Evolutionary conservation across 257 asterid genomes (phyloP).

Genomic region (Fraxinus cuspidata): DNA sequence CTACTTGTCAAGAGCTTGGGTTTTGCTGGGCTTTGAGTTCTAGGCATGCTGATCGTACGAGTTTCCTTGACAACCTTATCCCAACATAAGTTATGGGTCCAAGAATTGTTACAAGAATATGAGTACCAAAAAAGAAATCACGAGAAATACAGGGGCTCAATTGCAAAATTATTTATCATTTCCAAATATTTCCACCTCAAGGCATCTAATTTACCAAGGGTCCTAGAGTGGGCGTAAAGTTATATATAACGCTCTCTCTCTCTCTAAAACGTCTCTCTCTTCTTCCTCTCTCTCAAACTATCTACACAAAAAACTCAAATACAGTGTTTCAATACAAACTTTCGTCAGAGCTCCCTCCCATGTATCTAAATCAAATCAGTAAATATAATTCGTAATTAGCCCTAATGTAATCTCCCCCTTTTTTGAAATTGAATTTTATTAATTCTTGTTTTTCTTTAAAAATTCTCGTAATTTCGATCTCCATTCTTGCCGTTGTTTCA

Average conservation of each 20-base stretch:
- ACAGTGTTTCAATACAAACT: conserved; percentile 38
- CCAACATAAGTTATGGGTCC: not conserved
- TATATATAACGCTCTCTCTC: conserved; percentile 40
- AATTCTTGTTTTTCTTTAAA: conserved; percentile 18
- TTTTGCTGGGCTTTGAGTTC: not conserved
- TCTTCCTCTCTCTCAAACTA: conserved; percentile 35
- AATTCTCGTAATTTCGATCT: conserved; percentile 40
- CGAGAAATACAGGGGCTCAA: conserved; percentile 4
- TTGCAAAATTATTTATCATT: conserved; percentile 14
- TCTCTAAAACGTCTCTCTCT: conserved; percentile 25
- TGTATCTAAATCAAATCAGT: conserved; percentile 25
- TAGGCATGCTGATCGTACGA: not conserved
- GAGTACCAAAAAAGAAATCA: not conserved
- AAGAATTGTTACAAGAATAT: not conserved
- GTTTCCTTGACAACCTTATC: not conserved
- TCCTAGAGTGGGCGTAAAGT: conserved; percentile 50
- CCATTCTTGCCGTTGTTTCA: conserved; percentile 39
- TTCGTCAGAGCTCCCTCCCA: conserved; percentile 44
- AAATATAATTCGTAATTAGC: conserved; percentile 5
- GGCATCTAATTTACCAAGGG: conserved; percentile 37
- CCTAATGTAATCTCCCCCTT: conserved; percentile 18
- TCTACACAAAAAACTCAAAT: conserved; percentile 41
- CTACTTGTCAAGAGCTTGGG: not conserved
- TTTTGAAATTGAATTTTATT: conserved; percentile 4
- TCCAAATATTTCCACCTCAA: conserved; percentile 32